Conservation (phyloP, 495 filamentous ascomycete species). For the Penicillium goetzii region DNA sequence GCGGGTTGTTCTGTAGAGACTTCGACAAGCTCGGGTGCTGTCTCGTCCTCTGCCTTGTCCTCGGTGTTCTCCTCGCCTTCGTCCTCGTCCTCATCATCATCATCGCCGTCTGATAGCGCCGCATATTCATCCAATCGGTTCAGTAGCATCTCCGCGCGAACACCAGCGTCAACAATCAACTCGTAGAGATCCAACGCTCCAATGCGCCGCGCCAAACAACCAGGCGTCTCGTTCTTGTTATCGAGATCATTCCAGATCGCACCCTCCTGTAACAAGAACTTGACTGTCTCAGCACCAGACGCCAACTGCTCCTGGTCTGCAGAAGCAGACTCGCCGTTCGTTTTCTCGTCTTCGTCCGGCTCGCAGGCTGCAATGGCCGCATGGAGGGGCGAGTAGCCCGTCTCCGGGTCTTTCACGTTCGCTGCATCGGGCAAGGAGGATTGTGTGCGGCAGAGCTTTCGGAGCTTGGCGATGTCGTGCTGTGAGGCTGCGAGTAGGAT, state of each 20-base stretch:
- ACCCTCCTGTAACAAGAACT: constrained; percentile 78
- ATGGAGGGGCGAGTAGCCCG: constrained; percentile 86
- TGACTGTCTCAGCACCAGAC: constrained; percentile 65
- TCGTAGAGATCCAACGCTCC: constrained; percentile 76
- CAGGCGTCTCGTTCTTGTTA: constrained; percentile 82
- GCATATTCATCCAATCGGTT: constrained; percentile 78
- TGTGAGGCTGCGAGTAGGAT: constrained; percentile 82
- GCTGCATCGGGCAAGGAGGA: constrained; percentile 55
- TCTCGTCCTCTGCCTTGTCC: constrained; percentile 21
- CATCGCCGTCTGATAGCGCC: constrained; percentile 56
- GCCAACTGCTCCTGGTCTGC: constrained; percentile 51
- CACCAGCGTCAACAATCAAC: constrained; percentile 86
- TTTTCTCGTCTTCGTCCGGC: constrained; percentile 42
- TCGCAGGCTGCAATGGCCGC: constrained; percentile 87
- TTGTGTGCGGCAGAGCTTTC: constrained; percentile 68
- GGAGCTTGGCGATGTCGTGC: constrained; percentile 78
- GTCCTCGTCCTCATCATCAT: constrained; percentile 36
- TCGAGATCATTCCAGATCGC: constrained; percentile 98
- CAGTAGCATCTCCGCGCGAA: constrained; percentile 86
- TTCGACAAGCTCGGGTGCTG: constrained; percentile 40
- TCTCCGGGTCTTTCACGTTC: constrained; percentile 80
- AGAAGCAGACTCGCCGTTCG: constrained; percentile 29
- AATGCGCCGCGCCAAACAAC: constrained; percentile 78
- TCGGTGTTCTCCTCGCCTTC: constrained; percentile 39
- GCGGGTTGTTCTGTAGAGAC: constrained; percentile 24